A percentile compares a stretch with the other conserved stretches of the same genome.
phyloP scores from a whole-genome alignment of 2,329 filamentous ascomycete genomes.

The Aspergillus oerlinghausenensis region DNA sequence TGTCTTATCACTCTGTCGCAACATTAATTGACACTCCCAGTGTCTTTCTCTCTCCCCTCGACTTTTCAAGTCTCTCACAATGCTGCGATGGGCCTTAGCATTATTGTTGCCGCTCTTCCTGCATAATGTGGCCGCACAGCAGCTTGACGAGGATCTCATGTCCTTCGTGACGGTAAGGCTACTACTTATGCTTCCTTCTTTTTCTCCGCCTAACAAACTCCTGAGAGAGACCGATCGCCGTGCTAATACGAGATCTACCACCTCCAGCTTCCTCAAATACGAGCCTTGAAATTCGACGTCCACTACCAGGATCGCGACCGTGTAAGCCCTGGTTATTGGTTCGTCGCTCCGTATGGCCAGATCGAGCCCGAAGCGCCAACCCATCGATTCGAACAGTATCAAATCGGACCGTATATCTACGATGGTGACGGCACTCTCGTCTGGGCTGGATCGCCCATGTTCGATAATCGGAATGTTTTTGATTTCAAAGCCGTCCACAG shows the following conservation, averaged over 20 bases:
- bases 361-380: slow-evolving; percentile 22
- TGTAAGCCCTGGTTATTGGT: slow-evolving; percentile 44
- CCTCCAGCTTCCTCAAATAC: slow-evolving; percentile 20
- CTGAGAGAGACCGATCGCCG: not conserved
- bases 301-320: slow-evolving; percentile 21
- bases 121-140: slow-evolving; percentile 4
- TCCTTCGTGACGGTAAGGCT: slow-evolving; percentile 16
- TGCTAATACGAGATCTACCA: not conserved
- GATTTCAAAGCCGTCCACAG: slow-evolving; percentile 40
- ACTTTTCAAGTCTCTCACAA: not conserved
- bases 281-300: slow-evolving; percentile 26
- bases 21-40: not conserved
- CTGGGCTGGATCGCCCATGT: slow-evolving; percentile 43
- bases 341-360: slow-evolving; percentile 43
- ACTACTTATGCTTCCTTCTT: not conserved
- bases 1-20: not conserved
- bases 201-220: too few species aligned
- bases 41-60: not conserved
- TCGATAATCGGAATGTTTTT: slow-evolving; percentile 44
- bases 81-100: not conserved
- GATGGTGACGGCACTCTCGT: slow-evolving; percentile 46
- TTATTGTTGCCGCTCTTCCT: slow-evolving; percentile 3
- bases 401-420: slow-evolving; percentile 48
- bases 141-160: slow-evolving; percentile 10
- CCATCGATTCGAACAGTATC: slow-evolving; percentile 34